Evolutionary conservation across 2,329 filamentous ascomycete species (phyloP), one percentile per base, ranked within the genome.

Genomic region (Colletotrichum spinosum): DNA sequence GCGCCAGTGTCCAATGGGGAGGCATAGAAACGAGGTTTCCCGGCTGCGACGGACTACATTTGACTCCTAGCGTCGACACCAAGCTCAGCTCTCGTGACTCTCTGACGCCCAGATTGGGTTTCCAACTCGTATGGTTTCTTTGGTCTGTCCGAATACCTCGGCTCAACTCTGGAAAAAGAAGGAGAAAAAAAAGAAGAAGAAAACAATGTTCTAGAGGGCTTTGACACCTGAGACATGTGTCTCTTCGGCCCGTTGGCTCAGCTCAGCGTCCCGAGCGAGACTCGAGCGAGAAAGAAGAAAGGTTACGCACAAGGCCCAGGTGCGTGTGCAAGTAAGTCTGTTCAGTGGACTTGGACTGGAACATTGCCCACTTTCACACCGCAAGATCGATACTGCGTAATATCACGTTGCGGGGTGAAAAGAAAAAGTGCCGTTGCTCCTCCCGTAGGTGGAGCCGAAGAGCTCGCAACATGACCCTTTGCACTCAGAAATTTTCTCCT

Each of bases 41-140:
- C 15, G 15, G 15, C 15, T 17, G 15, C 15, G 15, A 17, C 15
- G 15, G 15, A 17, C 15, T 17, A 17, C 15, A 4, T 25, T 37
- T 37, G 9, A 25, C 25, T 17, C n/a, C 33, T 33, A 53, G 42
- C 55, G n/a, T n/a, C n/a, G 35, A 13, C 9, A 17, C 51, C 37
- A 17, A 9, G n/a, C 33, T 55, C 44, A 49, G 52, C 41, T 41
- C 44, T 41, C 39, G 61, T 48, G 34, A 38, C 37, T 34, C 37
- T 15, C 15, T 17, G 37, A 9, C 8, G 9, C 55, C 62, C 58
- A 15, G 42, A 57, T 56, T 39, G 8, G 53, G 62, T 41, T 56
- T 56, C 42, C 58, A 62, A 58, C 8, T 56, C 62, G 62, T n/a
- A 44, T 58, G 42, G 58, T 17, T 17, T 11, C 25, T 44, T 55